Percentiles rank a stretch among this genome's conserved stretches.
Conservation (phyloP, 768 basidiomycete genomes). For the Naganishia onofrii region DNA sequence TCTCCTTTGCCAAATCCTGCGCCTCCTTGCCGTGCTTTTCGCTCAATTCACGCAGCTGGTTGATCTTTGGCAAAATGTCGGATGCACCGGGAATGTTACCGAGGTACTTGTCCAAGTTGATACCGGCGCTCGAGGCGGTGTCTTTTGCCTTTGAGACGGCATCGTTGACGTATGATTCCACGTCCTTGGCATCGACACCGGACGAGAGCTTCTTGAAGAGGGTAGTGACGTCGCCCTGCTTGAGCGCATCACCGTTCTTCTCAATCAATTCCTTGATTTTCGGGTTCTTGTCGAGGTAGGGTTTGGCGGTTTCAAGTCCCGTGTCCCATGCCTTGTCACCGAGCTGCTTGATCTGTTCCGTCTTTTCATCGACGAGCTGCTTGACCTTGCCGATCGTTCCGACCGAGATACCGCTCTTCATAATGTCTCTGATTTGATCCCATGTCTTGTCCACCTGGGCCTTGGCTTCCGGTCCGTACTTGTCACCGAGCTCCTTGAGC, state of each 20-base stretch:
- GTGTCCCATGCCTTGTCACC: slow-evolving; percentile 78
- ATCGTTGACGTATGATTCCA: slow-evolving; percentile 25
- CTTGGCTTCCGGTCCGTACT: slow-evolving; percentile 34
- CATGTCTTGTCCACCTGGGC: slow-evolving; percentile 31
- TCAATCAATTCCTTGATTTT: slow-evolving; percentile 29
- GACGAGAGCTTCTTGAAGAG: slow-evolving; percentile 28
- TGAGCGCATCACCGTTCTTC: slow-evolving; percentile 30
- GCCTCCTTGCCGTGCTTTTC: slow-evolving; percentile 31
- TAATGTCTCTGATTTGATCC: slow-evolving; percentile 27
- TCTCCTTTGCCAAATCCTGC: slow-evolving; percentile 28
- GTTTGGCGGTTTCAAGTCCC: slow-evolving; percentile 51
- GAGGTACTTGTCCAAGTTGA: slow-evolving; percentile 27
- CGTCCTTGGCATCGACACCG: slow-evolving; percentile 24
- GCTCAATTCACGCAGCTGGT: slow-evolving; percentile 28
- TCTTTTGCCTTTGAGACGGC: slow-evolving; percentile 17
- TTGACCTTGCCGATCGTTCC: slow-evolving; percentile 68
- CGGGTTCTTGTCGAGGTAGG: slow-evolving; percentile 32
- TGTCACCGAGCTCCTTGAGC: slow-evolving; percentile 28
- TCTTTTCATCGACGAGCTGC: slow-evolving; percentile 26
- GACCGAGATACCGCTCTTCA: slow-evolving; percentile 64
- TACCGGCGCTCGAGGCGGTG: slow-evolving; percentile 15
- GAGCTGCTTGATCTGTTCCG: slow-evolving; percentile 52
- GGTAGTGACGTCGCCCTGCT: slow-evolving; percentile 22
- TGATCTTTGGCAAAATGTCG: slow-evolving; percentile 26
- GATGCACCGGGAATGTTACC: slow-evolving; percentile 19